Base-by-base conservation (phyloP, 768 basidiomycete species). In the Tremella fuciformis region DNA sequence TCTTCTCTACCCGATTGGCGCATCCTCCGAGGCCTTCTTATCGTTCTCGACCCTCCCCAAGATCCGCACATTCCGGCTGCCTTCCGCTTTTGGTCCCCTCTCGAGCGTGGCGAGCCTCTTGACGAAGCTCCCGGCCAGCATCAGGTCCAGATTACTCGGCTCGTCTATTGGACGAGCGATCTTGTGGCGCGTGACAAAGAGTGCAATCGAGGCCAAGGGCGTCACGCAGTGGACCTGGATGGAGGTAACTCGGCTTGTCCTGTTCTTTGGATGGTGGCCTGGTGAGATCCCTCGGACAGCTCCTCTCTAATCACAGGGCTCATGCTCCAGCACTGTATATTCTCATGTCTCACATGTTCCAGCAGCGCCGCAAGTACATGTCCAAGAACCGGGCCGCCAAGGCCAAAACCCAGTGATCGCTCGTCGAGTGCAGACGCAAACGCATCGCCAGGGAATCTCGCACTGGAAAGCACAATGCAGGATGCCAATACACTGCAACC, bases 1-100 rank as follows among this genome's bases (percentile, higher is more conserved):
- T 77, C 60, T 91, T 48, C 83, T 97, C n/a, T 98, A 99, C 79
- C 92, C 90, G 3, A 74, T 91, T 21, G 96, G 96, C 46, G 94
- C 96, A 0, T 83, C 84, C 6, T 91, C 89, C 21, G 96, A 99
- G 77, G 92, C 91, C 0, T 84, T 87, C 73, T 81, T 94, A 57
- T 87, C 86, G 70, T 86, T 85, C 70, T 82, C 86, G 1, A 88
- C 89, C 3, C 82, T 96, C 29, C 88, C 88, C 63, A 25, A 79
- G n/a, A 46, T 69, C 37, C 64, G 58, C 22, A 54, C 50, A 24
- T 52, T 63, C 38, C 48, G 48, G n/a, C 34, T 60, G 16, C 50
- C 46, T 22, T 37, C 39, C 1, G 37, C 50, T 8, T 58, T 66
- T 24, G 53, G 40, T 3, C 29, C 52, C 29, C 22, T 59, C 8